Conservation (phyloP, 2,329 filamentous ascomycete genomes). For the Pseudocercospora vitis region DNA sequence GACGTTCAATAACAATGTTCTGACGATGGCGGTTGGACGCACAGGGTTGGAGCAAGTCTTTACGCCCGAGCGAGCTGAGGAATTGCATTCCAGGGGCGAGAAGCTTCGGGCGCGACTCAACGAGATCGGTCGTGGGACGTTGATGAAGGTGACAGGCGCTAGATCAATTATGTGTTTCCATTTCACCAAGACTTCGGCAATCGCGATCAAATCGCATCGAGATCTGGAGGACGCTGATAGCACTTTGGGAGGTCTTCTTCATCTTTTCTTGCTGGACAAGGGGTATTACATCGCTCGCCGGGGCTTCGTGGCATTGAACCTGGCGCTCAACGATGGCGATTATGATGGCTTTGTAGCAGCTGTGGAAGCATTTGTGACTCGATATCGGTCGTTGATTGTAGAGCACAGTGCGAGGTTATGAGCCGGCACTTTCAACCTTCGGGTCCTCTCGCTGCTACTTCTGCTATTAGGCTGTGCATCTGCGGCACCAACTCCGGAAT, state of each 20-base stretch:
- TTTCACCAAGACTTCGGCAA: constrained; percentile 34
- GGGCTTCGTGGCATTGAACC: constrained; percentile 40
- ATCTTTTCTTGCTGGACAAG: constrained; percentile 41
- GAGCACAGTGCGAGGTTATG: background rate
- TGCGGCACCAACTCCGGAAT: constrained; percentile 39
- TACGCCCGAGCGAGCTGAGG: constrained; percentile 35
- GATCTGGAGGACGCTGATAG: constrained; percentile 31
- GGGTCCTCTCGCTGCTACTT: constrained; percentile 16
- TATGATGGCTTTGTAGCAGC: constrained; percentile 36
- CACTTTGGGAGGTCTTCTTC: constrained; percentile 38
- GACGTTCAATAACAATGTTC: constrained; percentile 68
- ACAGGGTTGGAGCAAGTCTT: constrained; percentile 42
- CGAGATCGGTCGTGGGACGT: constrained; percentile 35
- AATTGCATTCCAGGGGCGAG: constrained; percentile 39
- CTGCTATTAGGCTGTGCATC: constrained; percentile 34
- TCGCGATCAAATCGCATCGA: constrained; percentile 28
- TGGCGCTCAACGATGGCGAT: constrained; percentile 38
- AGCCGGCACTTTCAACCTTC: background rate
- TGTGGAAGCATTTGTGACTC: constrained; percentile 17
- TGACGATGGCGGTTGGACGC: constrained; percentile 59
- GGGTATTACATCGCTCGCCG: constrained; percentile 41
- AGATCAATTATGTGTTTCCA: constrained; percentile 42
- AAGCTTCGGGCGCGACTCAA: constrained; percentile 33
- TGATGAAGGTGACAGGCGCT: constrained; percentile 40
- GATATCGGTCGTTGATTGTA: constrained; percentile 10